Percentiles rank a stretch among this genome's conserved stretches.
Conservation (phyloP, 1,139 yeast genomes). For the Taphrina pruni region DNA sequence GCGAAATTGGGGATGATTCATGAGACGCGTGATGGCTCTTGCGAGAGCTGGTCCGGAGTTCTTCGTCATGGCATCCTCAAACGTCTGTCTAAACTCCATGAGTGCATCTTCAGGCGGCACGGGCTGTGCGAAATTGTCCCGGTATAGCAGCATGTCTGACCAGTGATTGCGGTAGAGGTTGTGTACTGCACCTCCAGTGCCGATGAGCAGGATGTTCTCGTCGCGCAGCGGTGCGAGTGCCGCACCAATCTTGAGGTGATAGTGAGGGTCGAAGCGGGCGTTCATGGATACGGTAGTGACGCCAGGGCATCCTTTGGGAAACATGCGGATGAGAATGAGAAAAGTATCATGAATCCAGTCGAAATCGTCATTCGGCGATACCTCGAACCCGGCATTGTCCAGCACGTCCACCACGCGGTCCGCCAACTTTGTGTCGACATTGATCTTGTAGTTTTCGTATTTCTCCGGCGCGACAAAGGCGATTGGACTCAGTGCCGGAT, state of each 20-base stretch:
- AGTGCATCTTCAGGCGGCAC: slow-evolving; percentile 2
- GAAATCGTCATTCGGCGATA: slow-evolving; percentile 2
- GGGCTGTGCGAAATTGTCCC: slow-evolving; percentile 12
- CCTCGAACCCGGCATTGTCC: background rate
- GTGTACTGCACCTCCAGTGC: slow-evolving; percentile 7
- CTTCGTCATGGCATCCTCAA: slow-evolving; percentile 19
- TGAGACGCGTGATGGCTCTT: background rate
- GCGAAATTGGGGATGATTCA: slow-evolving; percentile 9
- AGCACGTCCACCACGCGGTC: background rate
- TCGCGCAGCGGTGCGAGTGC: slow-evolving; percentile 10
- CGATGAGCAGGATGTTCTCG: slow-evolving; percentile 6
- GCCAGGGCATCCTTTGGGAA: slow-evolving; percentile 6
- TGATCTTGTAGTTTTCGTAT: slow-evolving; percentile 8
- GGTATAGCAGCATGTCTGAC: slow-evolving; percentile 1
- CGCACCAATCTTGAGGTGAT: slow-evolving; percentile 8
- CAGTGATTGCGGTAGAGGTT: slow-evolving; percentile 12
- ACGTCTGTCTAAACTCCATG: slow-evolving; percentile 10
- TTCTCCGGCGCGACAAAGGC: slow-evolving; percentile 12
- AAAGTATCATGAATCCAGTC: slow-evolving; percentile 16
- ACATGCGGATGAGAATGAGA: slow-evolving; percentile 9
- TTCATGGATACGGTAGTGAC: slow-evolving; percentile 13
- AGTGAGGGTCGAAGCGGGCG: slow-evolving; percentile 17
- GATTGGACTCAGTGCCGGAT: slow-evolving; percentile 1
- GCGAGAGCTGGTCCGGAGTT: slow-evolving; percentile 7
- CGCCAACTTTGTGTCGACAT: background rate